Evolutionary conservation across 306 rosid species (phyloP).

Genomic region (Gastrolobium bilobum): DNA sequence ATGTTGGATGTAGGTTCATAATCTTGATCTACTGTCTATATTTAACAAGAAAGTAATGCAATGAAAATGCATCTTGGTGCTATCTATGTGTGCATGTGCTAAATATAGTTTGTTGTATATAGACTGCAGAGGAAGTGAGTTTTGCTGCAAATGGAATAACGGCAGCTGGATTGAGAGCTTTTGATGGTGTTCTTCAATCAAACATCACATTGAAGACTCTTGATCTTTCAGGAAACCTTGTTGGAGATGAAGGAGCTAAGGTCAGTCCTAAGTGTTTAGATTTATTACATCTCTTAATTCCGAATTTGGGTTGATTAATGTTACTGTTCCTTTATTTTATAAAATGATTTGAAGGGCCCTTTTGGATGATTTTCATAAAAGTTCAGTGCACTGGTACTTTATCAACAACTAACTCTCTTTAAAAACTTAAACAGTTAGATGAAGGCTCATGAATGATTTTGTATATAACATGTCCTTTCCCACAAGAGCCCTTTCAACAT

Average conservation of each 20-base stretch:
- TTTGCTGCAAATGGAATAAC: conserved; percentile 99
- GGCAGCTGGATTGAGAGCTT: conserved; percentile 87
- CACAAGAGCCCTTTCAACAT: neutral
- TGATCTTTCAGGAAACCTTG: conserved; percentile 93
- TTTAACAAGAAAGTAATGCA: conserved; percentile 30
- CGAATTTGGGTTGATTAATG: conserved; percentile 25
- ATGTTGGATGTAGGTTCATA: conserved; percentile 27
- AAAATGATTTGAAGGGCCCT: neutral
- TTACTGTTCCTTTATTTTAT: conserved; percentile 1
- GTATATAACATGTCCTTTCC: neutral
- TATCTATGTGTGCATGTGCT: conserved; percentile 34
- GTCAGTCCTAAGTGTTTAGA: conserved; percentile 54
- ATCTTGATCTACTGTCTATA: conserved; percentile 20
- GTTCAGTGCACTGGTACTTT: neutral
- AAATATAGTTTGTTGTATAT: conserved; percentile 41
- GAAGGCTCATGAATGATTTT: conserved; percentile 1
- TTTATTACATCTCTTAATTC: conserved; percentile 36
- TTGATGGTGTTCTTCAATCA: conserved; percentile 96
- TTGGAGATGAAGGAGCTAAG: conserved; percentile 97
- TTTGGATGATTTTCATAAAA: neutral
- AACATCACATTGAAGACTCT: conserved; percentile 84
- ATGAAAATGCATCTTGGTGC: conserved; percentile 29
- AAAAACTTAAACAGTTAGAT: neutral
- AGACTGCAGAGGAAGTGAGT: conserved; percentile 93
- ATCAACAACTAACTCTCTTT: neutral